Percentiles rank a stretch among this genome's conserved stretches.
phyloP scores from a whole-genome alignment of 2,329 filamentous ascomycete species.

The Fusarium staphyleae region DNA sequence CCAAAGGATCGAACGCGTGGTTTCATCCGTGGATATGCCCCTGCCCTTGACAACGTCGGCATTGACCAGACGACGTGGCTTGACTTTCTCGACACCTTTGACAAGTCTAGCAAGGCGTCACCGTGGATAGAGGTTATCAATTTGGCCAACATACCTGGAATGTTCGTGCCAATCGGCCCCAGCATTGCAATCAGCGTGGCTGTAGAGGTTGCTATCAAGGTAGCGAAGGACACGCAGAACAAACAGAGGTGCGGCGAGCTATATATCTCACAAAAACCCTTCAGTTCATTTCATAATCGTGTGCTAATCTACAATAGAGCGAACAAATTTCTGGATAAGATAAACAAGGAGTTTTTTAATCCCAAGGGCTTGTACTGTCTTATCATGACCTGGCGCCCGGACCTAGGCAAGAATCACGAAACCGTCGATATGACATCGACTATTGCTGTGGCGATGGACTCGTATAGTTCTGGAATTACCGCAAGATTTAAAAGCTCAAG shows the following conservation, averaged over 20 bases:
- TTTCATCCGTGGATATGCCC: slow-evolving; percentile 61
- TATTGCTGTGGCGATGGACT: neutral
- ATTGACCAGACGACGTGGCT: slow-evolving; percentile 51
- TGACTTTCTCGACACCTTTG: slow-evolving; percentile 19
- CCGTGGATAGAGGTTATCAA: slow-evolving; percentile 41
- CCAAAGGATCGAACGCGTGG: slow-evolving; percentile 56
- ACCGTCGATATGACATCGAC: slow-evolving; percentile 25
- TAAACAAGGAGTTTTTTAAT: slow-evolving; percentile 64
- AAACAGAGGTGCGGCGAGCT: neutral
- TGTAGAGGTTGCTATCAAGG: slow-evolving; percentile 51
- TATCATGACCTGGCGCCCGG: slow-evolving; percentile 61
- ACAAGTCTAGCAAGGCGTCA: slow-evolving; percentile 5
- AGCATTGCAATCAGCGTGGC: slow-evolving; percentile 42
- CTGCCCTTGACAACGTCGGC: slow-evolving; percentile 53
- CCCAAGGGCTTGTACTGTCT: slow-evolving; percentile 59
- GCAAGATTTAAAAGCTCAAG: slow-evolving; percentile 16
- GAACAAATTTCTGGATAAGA: slow-evolving; percentile 61
- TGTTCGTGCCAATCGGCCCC: neutral
- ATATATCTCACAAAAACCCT: neutral
- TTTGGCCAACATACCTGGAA: neutral
- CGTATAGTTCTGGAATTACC: neutral
- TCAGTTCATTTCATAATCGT: neutral
- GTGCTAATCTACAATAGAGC: slow-evolving; percentile 45
- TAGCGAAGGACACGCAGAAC: slow-evolving; percentile 50
- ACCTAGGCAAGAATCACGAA: slow-evolving; percentile 37